phyloP scores from a whole-genome alignment of 2,329 filamentous ascomycete species.

The Fusarium sp. region DNA sequence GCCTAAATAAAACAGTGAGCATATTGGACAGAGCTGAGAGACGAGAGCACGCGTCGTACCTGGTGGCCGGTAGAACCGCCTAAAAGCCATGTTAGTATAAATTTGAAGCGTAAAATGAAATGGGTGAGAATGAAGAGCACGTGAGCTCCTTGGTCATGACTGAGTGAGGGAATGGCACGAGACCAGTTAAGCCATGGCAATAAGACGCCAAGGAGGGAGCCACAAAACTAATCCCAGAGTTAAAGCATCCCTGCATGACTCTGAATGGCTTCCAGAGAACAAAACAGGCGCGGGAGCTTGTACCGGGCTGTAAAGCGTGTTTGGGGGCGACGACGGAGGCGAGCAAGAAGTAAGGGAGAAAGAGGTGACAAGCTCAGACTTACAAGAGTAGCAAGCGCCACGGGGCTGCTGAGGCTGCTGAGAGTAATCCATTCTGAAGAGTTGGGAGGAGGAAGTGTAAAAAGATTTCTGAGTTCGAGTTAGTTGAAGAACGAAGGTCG shows the following conservation, averaged over 20 bases:
- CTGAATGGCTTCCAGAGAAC: background rate
- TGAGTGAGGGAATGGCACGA: slow-evolving; percentile 8
- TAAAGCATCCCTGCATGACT: background rate
- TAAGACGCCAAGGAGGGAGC: slow-evolving; percentile 3
- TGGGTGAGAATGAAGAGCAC: background rate
- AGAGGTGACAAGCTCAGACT: slow-evolving; percentile 45
- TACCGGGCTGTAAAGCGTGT: background rate
- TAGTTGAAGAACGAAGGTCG: slow-evolving; percentile 15
- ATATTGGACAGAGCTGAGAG: background rate
- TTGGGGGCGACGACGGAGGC: background rate
- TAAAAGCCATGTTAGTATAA: slow-evolving; percentile 52
- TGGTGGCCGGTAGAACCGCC: slow-evolving; percentile 80
- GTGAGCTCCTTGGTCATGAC: background rate
- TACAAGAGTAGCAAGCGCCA: slow-evolving; percentile 65
- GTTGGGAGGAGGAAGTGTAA: slow-evolving; percentile 23
- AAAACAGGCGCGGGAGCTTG: background rate
- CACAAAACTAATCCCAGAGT: background rate
- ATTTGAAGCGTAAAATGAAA: slow-evolving; percentile 6
- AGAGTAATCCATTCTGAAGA: slow-evolving; percentile 55
- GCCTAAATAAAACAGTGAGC: slow-evolving; percentile 62
- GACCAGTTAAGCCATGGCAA: slow-evolving; percentile 1
- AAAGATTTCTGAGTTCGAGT: slow-evolving; percentile 31
- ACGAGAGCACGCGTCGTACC: slow-evolving; percentile 61
- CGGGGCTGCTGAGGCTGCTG: slow-evolving; percentile 45
- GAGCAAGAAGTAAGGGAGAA: background rate